Evolutionary conservation across 1,284 basidiomycete genomes (phyloP), one percentile per base, ranked within the genome.

Genomic region (Moniliella sp.): DNA sequence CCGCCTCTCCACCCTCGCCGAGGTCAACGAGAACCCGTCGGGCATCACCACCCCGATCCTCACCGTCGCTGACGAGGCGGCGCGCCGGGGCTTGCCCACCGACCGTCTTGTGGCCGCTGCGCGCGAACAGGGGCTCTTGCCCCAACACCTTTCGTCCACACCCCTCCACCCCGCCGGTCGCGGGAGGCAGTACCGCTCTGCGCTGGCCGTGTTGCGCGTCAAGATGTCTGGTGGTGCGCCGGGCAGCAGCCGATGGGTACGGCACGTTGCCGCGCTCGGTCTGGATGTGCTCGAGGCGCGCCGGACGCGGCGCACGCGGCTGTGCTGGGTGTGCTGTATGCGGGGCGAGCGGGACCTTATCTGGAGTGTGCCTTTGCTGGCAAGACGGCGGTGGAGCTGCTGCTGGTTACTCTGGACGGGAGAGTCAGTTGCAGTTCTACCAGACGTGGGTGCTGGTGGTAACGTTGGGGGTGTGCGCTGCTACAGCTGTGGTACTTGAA

Each of bases 401-500:
- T 93, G 5, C 65, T 93, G 39, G 65, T 84, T 16, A 83, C 82
- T 0, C 56, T 88, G 19, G 65, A 4, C 43, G 40, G 1, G 62
- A 75, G 27, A 91, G 88, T 53, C 83, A 94, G 57, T 91, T 93
- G 54, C 74, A 72, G 66, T 66, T 72, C 31, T 79, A 76, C 75
- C 70, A 51, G 19, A 82, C 62, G 2, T 84, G 80, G 78, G 61
- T 73, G 11, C 67, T 84, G n/a, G 64, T 82, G 4, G 61, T 73
- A 15, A 70, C 74, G 2, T 64, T 86, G 15, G n/a, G n/a, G n/a
- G n/a, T n/a, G n/a, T n/a, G n/a, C n/a, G n/a, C n/a, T n/a, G n/a
- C n/a, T n/a, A n/a, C n/a, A 72, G 61, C 67, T 93, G 18, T 84
- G 80, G 71, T 94, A 94, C 59, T 69, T 93, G 43, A 83, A 94